These are phyloP conservation scores for Cercospora janseana DNA, from an alignment of 2,329 filamentous ascomycete genomes.

Conservation along the genomic window DNA sequence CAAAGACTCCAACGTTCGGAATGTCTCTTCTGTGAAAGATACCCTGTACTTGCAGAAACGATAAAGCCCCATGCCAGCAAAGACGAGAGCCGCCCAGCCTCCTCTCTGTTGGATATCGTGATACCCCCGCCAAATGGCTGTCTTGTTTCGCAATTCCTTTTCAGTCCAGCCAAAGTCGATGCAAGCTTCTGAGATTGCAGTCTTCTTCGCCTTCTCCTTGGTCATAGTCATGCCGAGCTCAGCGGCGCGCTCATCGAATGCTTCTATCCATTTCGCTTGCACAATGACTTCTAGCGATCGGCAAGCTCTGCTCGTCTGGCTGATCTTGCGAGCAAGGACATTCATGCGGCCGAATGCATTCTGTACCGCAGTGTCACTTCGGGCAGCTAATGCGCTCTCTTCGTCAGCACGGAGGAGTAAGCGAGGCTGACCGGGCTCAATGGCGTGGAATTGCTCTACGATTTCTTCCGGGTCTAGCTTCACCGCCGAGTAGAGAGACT, in stretches of 20 bases:
- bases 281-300: slow-evolving; percentile 60
- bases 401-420: slow-evolving; percentile 25
- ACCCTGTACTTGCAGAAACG: slow-evolving; percentile 61
- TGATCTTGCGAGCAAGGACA: slow-evolving; percentile 46
- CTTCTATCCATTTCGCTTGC: slow-evolving; percentile 57
- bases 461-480: slow-evolving; percentile 43
- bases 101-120: slow-evolving; percentile 58
- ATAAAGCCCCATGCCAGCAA: slow-evolving; percentile 59
- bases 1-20: slow-evolving; percentile 48
- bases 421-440: slow-evolving; percentile 33
- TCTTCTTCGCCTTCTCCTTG: slow-evolving; percentile 50
- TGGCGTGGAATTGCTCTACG: slow-evolving; percentile 37
- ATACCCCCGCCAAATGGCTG: slow-evolving; percentile 58
- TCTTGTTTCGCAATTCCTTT: slow-evolving; percentile 56
- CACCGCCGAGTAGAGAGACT: slow-evolving; percentile 48
- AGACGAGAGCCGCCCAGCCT: slow-evolving; percentile 57
- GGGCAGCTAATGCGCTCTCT: slow-evolving; percentile 23
- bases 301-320: slow-evolving; percentile 53
- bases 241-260: slow-evolving; percentile 53
- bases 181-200: slow-evolving; percentile 55
- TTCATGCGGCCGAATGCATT: slow-evolving; percentile 45
- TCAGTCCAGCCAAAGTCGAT: slow-evolving; percentile 56
- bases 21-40: slow-evolving; percentile 53
- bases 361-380: slow-evolving; percentile 26
- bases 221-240: slow-evolving; percentile 36